phyloP scores from a whole-genome alignment of 2,329 filamentous ascomycete genomes.

The Penicillium sp. region DNA sequence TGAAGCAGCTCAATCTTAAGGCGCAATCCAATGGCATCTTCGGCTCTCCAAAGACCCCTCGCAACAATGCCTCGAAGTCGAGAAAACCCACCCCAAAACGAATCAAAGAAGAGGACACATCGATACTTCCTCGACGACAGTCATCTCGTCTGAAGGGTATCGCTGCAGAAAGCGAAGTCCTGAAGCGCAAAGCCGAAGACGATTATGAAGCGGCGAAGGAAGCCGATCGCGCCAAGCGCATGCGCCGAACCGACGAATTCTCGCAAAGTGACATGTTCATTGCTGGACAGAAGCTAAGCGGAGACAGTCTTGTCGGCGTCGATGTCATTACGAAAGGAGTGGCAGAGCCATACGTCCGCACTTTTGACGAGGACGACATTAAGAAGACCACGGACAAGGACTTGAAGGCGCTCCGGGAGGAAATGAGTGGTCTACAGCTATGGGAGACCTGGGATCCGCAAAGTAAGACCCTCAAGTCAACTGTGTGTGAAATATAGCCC shows the following conservation, averaged over 20 bases:
- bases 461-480: constrained; percentile 49
- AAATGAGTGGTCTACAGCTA: constrained; percentile 72
- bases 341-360: constrained; percentile 76
- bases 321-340: constrained; percentile 62
- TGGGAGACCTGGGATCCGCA: constrained; percentile 84
- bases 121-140: constrained; percentile 55
- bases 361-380: constrained; percentile 81
- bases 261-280: constrained; percentile 75
- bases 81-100: constrained; percentile 52
- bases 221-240: constrained; percentile 59
- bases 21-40: constrained; percentile 68
- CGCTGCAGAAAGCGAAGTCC: constrained; percentile 64
- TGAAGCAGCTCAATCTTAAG: constrained; percentile 71
- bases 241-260: constrained; percentile 65
- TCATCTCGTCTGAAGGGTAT: constrained; percentile 63
- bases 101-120: constrained; percentile 62
- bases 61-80: constrained; percentile 49
- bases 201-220: constrained; percentile 58
- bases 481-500: neutral
- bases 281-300: constrained; percentile 70
- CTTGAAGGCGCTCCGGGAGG: constrained; percentile 68
- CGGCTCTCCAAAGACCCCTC: constrained; percentile 48
- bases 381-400: constrained; percentile 75
- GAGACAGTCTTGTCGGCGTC: constrained; percentile 61
- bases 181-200: constrained; percentile 67